Evolutionary conservation across 2,329 filamentous ascomycete genomes (phyloP), one percentile per base, ranked within the genome.

Genomic region (Arthrobotrys pseudoclavata): DNA sequence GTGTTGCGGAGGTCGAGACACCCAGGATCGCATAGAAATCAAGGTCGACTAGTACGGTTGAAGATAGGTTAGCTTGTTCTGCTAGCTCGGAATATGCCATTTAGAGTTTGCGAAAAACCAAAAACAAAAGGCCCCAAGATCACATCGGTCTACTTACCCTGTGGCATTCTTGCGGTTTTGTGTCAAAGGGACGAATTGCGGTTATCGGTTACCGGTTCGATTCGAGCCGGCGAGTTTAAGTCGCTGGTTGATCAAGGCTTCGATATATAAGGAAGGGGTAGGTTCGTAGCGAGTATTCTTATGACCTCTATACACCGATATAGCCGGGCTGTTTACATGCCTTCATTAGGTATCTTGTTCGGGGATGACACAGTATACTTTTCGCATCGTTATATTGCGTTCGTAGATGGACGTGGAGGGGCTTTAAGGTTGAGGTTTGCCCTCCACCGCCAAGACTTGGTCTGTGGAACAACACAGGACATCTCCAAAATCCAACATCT

Each of bases 1-100:
- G 89, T 0, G 90, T 91, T 40, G 95, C 94, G 80, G 88, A 91
- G 34, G 92, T 88, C 62, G 90, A 83, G 77, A 97, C 84, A 79
- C 91, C 91, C 61, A 97, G 90, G 80, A 92, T 88, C 62, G 88
- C 89, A 85, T 95, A 76, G 50, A 70, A 76, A 55, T 76, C 72
- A n/a, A 67, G 52, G 60, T 76, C 66, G 52, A 68, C 72, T 76
- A 20, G 48, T 20, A 24, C 22, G 10, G 20, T 26, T 13, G 5
- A n/a, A 45, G 2, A 18, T 20, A 10, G 12, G 20, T 45, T 45
- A 42, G 24, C 63, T 50, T 22, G 1, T 48, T 69, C 37, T 50
- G 10, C 47, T 50, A 24, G 20, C 9, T 10, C 22, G 10, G 47
- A 50, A 24, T 12, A 22, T 4, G 6, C 47, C 47, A 4, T n/a